Evolutionary conservation across 257 asterid species (phyloP).

Genomic region (Nicotiana benthamiana): DNA sequence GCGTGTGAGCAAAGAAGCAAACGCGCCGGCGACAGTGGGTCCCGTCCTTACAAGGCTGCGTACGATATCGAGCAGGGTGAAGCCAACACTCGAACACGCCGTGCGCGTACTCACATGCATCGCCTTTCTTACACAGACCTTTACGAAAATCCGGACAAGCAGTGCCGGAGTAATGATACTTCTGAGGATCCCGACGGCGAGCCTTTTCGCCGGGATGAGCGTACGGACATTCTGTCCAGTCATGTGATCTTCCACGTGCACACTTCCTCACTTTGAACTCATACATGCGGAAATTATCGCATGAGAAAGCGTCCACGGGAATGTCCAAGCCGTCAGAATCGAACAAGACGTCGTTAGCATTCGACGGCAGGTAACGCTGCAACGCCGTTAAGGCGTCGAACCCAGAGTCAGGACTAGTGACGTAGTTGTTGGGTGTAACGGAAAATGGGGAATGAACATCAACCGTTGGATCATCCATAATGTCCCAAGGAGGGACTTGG

Average conservation of each 20-base stretch:
- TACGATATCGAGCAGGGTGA: conserved; percentile 86
- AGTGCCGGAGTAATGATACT: conserved; percentile 59
- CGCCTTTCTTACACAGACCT: conserved; percentile 63
- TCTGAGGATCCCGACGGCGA: conserved; percentile 74
- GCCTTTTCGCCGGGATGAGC: conserved; percentile 97
- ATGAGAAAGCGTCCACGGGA: conserved; percentile 70
- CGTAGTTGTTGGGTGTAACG: conserved; percentile 7
- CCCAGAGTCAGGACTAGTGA: conserved; percentile 15
- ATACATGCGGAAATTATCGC: conserved; percentile 77
- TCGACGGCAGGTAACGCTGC: conserved; percentile 63
- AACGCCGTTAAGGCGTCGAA: conserved; percentile 40
- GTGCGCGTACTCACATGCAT: conserved; percentile 83
- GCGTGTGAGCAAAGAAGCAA: conserved; percentile 87
- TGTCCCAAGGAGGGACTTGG: conserved; percentile 60
- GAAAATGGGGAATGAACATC: conserved; percentile 34
- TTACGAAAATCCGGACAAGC: conserved; percentile 71
- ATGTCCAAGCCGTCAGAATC: conserved; percentile 44
- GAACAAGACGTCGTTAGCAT: conserved; percentile 27
- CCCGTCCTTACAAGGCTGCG: conserved; percentile 90
- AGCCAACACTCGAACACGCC: conserved; percentile 96
- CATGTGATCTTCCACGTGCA: conserved; percentile 68
- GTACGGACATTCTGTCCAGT: conserved; percentile 91
- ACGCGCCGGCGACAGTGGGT: conserved; percentile 76
- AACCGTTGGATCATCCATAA: conserved; percentile 39
- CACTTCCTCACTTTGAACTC: conserved; percentile 78